Percentiles rank a stretch among this genome's conserved stretches.
phyloP scores from a whole-genome alignment of 1,284 basidiomycete genomes.

The Mycena sp. region DNA sequence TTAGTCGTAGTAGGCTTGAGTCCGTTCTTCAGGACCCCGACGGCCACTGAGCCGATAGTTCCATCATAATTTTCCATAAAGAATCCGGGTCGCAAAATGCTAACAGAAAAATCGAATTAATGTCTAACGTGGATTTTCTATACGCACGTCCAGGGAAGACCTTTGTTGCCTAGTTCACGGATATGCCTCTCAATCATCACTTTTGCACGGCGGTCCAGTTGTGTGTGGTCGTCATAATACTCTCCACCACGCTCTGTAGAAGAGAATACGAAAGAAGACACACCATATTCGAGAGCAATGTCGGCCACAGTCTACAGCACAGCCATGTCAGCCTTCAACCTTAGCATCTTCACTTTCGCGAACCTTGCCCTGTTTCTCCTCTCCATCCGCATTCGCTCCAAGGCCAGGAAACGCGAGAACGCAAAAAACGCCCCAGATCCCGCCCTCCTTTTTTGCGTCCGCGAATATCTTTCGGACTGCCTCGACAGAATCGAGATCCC shows the following conservation, averaged over 20 bases:
- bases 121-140: neutral
- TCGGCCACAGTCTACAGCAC: constrained; percentile 44
- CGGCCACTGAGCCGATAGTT: constrained; percentile 46
- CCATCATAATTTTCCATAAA: constrained; percentile 55
- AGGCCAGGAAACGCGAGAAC: constrained; percentile 53
- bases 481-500: constrained; percentile 43
- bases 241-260: constrained; percentile 50
- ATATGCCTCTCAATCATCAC: constrained; percentile 51
- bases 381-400: constrained; percentile 48
- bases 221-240: constrained; percentile 40
- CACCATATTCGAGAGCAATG: constrained; percentile 46
- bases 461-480: constrained; percentile 48
- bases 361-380: constrained; percentile 54
- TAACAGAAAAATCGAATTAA: constrained; percentile 17
- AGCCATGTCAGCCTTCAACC: neutral
- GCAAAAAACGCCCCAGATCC: constrained; percentile 51
- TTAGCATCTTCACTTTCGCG: constrained; percentile 1
- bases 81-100: constrained; percentile 45
- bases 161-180: constrained; percentile 41
- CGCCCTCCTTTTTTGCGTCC: constrained; percentile 45
- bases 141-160: constrained; percentile 51
- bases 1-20: constrained; percentile 45
- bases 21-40: constrained; percentile 43
- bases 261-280: constrained; percentile 47
- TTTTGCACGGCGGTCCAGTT: constrained; percentile 45